Base-by-base conservation (phyloP, 176 grass and related monocot species). In the Carex myosuroides region DNA sequence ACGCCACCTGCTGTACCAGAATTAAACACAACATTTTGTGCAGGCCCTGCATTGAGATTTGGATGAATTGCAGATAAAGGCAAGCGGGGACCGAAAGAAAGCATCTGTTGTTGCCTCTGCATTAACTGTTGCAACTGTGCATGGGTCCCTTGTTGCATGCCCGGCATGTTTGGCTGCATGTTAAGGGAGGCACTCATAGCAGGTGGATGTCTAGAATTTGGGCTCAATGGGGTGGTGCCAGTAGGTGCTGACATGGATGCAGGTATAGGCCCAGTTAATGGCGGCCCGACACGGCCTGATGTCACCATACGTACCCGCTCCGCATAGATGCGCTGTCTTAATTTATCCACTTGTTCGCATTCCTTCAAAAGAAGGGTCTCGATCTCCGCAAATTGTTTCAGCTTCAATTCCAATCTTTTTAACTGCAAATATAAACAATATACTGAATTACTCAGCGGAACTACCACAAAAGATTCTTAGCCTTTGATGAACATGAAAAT, bases 331-430 rank as follows among this genome's bases (percentile, higher is more conserved):
- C 85, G 88, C 55, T 93, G 96, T 53, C 93, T 89, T 30, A 84
- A 62, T 79, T 88, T 88, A 60, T 99, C 96, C 7, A 91, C 89
- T 79, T 93, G 93, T 70, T 99, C 93, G 32, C 96, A 99, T 90
- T 99, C 96, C 87, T 98, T 98, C 80, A 95, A 84, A 61, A 99
- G 83, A 62, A 92, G 86, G 17, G 96, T 99, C 86, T 99, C 96
- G 14, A 99, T 86, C 84, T 99, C 93, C 0, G 96, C 96, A 81
- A 95, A 99, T 75, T 99, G 92, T 85, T 93, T 99, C 88, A 99
- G 26, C 87, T 95, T 99, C 82, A 93, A 70, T 83, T 99, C 96
- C 85, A 99, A 61, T 63, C 96, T 95, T 70, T 99, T 99, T 60
- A 99, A 87, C 96, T 95, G 93, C 86, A 90, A 79, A 82, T 62